These are phyloP conservation scores for Pythium brassicae DNA, from an alignment of 352 stramenopile species.

Conservation along the genomic window DNA sequence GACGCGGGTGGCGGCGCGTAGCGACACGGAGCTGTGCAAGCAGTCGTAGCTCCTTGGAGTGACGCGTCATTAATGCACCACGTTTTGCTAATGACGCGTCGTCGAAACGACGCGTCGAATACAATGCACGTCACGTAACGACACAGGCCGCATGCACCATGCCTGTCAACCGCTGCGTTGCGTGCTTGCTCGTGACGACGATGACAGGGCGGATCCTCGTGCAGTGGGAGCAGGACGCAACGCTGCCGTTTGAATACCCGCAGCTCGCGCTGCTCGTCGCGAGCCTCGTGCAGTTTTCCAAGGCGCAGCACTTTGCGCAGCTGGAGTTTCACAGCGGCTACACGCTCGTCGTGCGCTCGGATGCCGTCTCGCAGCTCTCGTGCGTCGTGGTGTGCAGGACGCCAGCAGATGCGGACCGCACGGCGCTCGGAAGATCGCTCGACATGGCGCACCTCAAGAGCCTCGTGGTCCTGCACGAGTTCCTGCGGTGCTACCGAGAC, in stretches of 20 bases:
- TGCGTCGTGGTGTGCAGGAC: slow-evolving; percentile 36
- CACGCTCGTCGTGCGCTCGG: slow-evolving; percentile 31
- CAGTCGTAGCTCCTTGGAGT: slow-evolving; percentile 9
- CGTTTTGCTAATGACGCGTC: neutral
- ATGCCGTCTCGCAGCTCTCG: slow-evolving; percentile 29
- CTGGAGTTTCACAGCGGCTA: slow-evolving; percentile 35
- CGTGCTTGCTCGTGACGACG: slow-evolving; percentile 49
- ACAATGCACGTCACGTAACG: neutral
- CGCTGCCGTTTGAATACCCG: slow-evolving; percentile 34
- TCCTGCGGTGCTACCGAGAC: slow-evolving; percentile 22
- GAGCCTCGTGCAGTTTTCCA: slow-evolving; percentile 55
- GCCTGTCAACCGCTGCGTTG: slow-evolving; percentile 12
- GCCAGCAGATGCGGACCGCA: neutral
- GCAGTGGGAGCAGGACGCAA: slow-evolving; percentile 36
- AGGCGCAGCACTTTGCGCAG: slow-evolving; percentile 26
- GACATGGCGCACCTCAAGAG: slow-evolving; percentile 36
- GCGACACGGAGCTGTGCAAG: slow-evolving; percentile 33
- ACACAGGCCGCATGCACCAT: neutral
- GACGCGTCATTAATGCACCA: neutral
- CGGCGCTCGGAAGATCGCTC: slow-evolving; percentile 9
- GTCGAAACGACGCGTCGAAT: neutral
- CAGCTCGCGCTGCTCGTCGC: slow-evolving; percentile 47
- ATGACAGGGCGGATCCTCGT: slow-evolving; percentile 40
- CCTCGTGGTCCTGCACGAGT: slow-evolving; percentile 39
- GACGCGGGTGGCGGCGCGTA: slow-evolving; percentile 21